A percentile compares a stretch with the other conserved stretches of the same genome.
Evolutionary conservation across 257 asterid genomes (phyloP).

Genomic region (Verbascum thapsus): DNA sequence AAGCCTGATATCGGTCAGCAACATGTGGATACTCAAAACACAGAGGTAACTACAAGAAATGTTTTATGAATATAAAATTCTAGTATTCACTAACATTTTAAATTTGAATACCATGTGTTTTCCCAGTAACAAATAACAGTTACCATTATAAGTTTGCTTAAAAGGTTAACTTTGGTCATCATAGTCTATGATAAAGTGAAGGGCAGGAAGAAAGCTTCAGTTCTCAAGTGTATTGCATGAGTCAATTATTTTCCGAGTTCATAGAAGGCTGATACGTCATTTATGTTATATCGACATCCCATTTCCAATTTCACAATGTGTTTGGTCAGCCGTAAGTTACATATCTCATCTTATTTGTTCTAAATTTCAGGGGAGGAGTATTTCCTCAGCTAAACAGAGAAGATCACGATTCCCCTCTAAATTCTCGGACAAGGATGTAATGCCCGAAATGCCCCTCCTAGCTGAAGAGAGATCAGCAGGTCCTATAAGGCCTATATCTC

Average conservation of each 20-base stretch:
- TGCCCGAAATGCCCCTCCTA: slow-evolving; percentile 51
- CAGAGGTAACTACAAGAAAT: slow-evolving; percentile 54
- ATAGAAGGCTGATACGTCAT: neutral
- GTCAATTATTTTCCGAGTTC: neutral
- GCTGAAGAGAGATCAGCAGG: slow-evolving; percentile 51
- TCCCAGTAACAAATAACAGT: neutral
- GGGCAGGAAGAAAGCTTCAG: slow-evolving; percentile 11
- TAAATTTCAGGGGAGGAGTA: slow-evolving; percentile 63
- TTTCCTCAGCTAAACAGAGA: slow-evolving; percentile 79
- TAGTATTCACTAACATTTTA: slow-evolving; percentile 1
- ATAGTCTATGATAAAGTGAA: neutral
- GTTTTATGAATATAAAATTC: slow-evolving; percentile 14
- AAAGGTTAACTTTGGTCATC: neutral
- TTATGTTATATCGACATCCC: neutral
- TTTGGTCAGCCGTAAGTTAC: neutral
- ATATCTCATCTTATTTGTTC: slow-evolving; percentile 29
- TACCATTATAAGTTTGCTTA: neutral
- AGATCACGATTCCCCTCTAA: slow-evolving; percentile 67
- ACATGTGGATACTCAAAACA: slow-evolving; percentile 44
- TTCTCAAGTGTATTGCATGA: neutral
- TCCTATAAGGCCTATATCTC: slow-evolving; percentile 53
- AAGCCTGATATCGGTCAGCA: slow-evolving; percentile 60
- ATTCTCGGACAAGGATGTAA: slow-evolving; percentile 68
- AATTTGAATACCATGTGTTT: neutral
- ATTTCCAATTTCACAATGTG: slow-evolving; percentile 12